Base-by-base conservation (phyloP, 2,329 filamentous ascomycete species). In the Sarocladium oryzae region DNA sequence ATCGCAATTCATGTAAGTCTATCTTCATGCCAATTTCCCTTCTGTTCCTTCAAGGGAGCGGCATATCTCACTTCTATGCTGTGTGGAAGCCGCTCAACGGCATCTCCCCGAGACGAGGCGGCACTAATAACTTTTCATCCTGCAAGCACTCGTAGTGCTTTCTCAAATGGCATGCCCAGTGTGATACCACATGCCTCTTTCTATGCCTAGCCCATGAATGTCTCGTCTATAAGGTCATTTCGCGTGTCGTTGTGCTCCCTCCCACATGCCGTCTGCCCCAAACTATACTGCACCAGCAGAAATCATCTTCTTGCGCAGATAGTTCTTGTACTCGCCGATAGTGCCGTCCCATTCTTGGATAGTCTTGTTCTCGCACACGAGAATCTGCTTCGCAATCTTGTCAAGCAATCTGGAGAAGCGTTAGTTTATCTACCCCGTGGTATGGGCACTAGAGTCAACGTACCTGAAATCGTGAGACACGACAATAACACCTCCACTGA, bases 311-410 rank as follows among this genome's bases (percentile, higher is more conserved):
- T 97, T 97, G 69, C 92, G 86, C 65, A 99, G 81, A 74, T 96
- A 84, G 76, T 95, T 88, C 88, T 99, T 99, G 88, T 99, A 99
- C 54, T 90, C 85, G 61, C 85, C 86, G 65, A 99, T 99, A 57
- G 73, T 76, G 62, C 92, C 92, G 56, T 92, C 85, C 93, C 93
- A 99, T 63, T 82, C 74, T 62, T 80, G 84, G 61, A 97, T 90
- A 13, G 90, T 91, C 81, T 91, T 90, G 84, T 99, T 90, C 76
- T 99, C 93, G 73, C 95, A 99, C 52, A 99, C 93, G 75, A 99
- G 84, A 72, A 99, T 99, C 71, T 99, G 89, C 81, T 99, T 99
- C 62, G 93, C 93, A 69, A 99, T 97, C 80, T 96, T 96, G 82
- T 99, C 93, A 58, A 99, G 84, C 64, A 99, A 78, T 78, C 92